phyloP scores from a whole-genome alignment of 2,329 filamentous ascomycete species.

The Claviceps quebecensis region DNA sequence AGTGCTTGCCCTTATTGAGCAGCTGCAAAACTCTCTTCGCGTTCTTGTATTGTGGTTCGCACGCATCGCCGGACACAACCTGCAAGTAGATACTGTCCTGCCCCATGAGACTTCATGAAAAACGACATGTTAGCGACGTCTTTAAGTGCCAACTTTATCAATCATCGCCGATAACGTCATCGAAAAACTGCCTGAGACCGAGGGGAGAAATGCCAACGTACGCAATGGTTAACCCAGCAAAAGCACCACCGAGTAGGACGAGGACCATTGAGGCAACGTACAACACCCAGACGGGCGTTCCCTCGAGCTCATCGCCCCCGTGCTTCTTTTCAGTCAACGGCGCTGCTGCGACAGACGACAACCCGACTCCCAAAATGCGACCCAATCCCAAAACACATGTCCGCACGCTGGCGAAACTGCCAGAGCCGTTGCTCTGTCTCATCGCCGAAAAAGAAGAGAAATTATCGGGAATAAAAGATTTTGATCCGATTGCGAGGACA shows the following conservation, averaged over 20 bases:
- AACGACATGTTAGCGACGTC: constrained; percentile 1
- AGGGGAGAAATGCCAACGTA: constrained; percentile 26
- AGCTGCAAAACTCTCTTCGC: constrained; percentile 69
- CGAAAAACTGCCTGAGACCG: neutral
- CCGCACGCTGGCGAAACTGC: constrained; percentile 27
- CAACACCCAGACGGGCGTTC: constrained; percentile 66
- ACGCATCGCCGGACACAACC: constrained; percentile 75
- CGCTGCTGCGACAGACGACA: constrained; percentile 35
- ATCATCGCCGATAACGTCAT: neutral
- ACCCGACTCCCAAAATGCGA: constrained; percentile 33
- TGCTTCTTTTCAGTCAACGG: constrained; percentile 25
- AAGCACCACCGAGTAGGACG: constrained; percentile 79
- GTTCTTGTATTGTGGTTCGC: constrained; percentile 74
- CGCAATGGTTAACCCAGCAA: constrained; percentile 87
- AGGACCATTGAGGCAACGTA: constrained; percentile 64
- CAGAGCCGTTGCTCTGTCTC: constrained; percentile 12
- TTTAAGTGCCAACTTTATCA: neutral
- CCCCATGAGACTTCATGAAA: constrained; percentile 36
- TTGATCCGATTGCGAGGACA: neutral
- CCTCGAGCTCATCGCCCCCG: constrained; percentile 35
- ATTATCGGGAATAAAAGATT: neutral
- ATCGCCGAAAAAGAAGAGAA: constrained; percentile 9
- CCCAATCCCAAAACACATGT: constrained; percentile 37
- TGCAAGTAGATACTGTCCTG: constrained; percentile 95
- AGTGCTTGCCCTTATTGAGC: constrained; percentile 83